A percentile compares a stretch with the other conserved stretches of the same genome.
Conservation (phyloP, 108 stramenopile species). For the Pseudonitzschia delicatissima region DNA sequence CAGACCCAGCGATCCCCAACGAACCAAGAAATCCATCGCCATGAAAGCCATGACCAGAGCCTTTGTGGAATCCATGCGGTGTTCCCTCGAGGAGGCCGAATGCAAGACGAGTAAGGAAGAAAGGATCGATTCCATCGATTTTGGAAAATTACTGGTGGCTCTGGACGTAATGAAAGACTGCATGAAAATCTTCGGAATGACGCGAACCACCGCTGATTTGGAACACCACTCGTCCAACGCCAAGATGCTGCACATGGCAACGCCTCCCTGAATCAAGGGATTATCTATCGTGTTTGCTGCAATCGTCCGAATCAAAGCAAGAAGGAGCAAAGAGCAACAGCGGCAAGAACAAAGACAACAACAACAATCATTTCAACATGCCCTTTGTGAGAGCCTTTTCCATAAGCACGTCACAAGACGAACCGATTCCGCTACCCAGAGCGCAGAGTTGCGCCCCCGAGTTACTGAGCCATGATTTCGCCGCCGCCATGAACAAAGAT, state of each 20-base stretch:
- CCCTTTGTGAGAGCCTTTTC: not conserved
- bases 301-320: not conserved
- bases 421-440: not conserved
- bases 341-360: not conserved
- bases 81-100: conserved; percentile 2
- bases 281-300: not conserved
- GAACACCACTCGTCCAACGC: not conserved
- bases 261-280: not conserved
- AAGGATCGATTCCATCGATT: not conserved
- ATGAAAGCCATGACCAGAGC: not conserved
- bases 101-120: not conserved
- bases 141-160: conserved; percentile 2
- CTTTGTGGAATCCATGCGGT: not conserved
- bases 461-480: too few relatives aligned
- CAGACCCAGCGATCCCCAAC: not conserved
- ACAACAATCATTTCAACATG: not conserved
- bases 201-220: not conserved
- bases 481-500: too few relatives aligned
- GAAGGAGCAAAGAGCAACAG: not conserved
- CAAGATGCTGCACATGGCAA: not conserved
- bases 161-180: not conserved
- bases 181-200: not conserved
- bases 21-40: not conserved
- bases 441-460: not conserved
- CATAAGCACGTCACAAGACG: not conserved